Conservation (phyloP, 1,284 basidiomycete species). For the Xerocomus minutiporus region DNA sequence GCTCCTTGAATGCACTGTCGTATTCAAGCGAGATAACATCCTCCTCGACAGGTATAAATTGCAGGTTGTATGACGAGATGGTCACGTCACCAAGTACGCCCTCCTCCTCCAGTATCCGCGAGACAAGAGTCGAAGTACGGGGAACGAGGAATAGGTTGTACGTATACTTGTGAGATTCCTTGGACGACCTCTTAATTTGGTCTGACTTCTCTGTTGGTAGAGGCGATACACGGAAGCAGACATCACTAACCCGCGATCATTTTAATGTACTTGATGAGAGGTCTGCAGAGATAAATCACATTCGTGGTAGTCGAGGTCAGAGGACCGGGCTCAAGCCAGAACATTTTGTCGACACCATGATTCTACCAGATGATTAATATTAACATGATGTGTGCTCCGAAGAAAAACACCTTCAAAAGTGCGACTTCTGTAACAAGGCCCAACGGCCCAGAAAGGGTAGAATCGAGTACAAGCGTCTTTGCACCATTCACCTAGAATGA, state of each 20-base stretch:
- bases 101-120: slow-evolving; percentile 82
- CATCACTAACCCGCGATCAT: slow-evolving; percentile 76
- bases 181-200: slow-evolving; percentile 77
- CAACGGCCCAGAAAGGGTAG: slow-evolving; percentile 84
- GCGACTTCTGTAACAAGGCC: slow-evolving; percentile 92
- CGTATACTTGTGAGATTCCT: slow-evolving; percentile 67
- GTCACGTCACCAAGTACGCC: slow-evolving; percentile 88
- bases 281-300: slow-evolving; percentile 91
- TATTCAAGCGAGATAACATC: slow-evolving; percentile 88
- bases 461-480: slow-evolving; percentile 93
- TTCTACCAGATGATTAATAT: slow-evolving; percentile 52
- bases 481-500: slow-evolving; percentile 78
- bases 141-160: slow-evolving; percentile 93
- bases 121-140: slow-evolving; percentile 80
- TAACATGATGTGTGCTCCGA: not conserved
- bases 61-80: slow-evolving; percentile 83
- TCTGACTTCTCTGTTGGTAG: slow-evolving; percentile 45
- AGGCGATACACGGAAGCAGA: slow-evolving; percentile 8
- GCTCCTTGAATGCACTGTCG: slow-evolving; percentile 77
- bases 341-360: slow-evolving; percentile 99
- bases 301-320: slow-evolving; percentile 82
- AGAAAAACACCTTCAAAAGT: slow-evolving; percentile 70
- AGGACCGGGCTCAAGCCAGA: slow-evolving; percentile 92
- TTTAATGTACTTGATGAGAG: slow-evolving; percentile 80
- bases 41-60: slow-evolving; percentile 89